Base-by-base conservation (phyloP, 352 stramenopile species). In the Sclerospora graminicola region DNA sequence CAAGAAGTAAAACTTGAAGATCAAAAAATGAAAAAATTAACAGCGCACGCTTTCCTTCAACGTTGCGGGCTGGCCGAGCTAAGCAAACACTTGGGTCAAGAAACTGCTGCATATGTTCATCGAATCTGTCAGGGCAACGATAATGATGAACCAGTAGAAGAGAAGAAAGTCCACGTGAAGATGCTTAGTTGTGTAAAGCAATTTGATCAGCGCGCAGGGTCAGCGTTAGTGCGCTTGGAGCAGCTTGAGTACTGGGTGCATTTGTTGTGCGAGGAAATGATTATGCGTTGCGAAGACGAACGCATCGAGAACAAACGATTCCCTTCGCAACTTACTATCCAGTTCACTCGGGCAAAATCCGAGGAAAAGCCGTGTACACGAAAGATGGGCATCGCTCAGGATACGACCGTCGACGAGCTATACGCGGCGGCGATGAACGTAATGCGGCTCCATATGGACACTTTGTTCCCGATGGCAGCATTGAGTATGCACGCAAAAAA, bases 261-360 rank as follows among this genome's bases (percentile, higher is more conserved):
- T 29, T 65, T 91, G 18, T 45, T 91, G 10, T 73, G 65, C 2
- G 70, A 87, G 47, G 80, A 89, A 57, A 78, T 88, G 29, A 48
- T 85, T 11, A 57, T 85, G 46, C 74, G 80, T n/a, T 84, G 69
- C 33, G 75, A 91, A 41, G 73, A 88, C 55, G 80, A 91, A 43
- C 68, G 69, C 21, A 49, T 65, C 20, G 80, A 89, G 50, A 87
- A 84, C 61, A 81, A 82, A 41, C 69, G 80, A 18, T 84, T 88
- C 31, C 80, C 80, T 3, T 69, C 66, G 19, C 68, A 82, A 19
- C 45, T 86, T 14, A 65, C 61, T 10, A 53, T 89, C 13, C 64
- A 76, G 16, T 81, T 57, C 41, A 74, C 67, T 0, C 69, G 71
- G 3, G 51, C 52, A 0, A 69, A 61, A 19, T 9, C 32, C 1